Evolutionary conservation across 805 yeast genomes (phyloP).

Genomic region (Wickerhamomyces queroliae): DNA sequence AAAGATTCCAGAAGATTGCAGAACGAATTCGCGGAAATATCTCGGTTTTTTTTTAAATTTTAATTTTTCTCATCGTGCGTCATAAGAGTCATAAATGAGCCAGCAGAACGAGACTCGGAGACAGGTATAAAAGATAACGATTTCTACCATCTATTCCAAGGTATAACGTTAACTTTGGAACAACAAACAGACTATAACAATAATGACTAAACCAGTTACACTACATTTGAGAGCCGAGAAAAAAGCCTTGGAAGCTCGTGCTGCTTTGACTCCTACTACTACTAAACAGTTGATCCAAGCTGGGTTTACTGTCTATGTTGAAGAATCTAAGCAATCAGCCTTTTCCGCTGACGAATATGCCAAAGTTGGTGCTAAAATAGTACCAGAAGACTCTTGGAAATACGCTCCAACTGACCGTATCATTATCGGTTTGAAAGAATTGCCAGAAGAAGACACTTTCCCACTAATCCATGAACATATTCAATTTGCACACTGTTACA

Average conservation of each 20-base stretch:
- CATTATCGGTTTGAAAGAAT: constrained; percentile 89
- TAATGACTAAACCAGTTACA: constrained; percentile 38
- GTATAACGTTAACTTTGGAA: not conserved
- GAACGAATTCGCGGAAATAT: not conserved
- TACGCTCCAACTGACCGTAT: constrained; percentile 86
- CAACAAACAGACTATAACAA: not conserved
- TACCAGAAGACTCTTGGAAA: constrained; percentile 92
- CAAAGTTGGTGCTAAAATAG: constrained; percentile 78
- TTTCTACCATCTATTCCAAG: not conserved
- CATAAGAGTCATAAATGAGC: not conserved
- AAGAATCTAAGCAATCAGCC: constrained; percentile 78
- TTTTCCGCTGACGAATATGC: constrained; percentile 74
- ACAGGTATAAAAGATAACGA: no score
- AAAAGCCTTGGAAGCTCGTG: constrained; percentile 95
- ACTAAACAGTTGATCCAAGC: constrained; percentile 78
- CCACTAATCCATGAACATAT: constrained; percentile 95
- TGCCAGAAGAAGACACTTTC: constrained; percentile 84
- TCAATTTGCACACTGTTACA: constrained; percentile 98
- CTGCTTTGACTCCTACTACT: constrained; percentile 91
- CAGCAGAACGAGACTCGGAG: not conserved
- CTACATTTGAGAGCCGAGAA: constrained; percentile 95
- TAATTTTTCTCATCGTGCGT: not conserved
- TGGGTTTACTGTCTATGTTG: constrained; percentile 86
- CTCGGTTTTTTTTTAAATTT: not conserved
- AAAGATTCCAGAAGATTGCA: not conserved